Conservation (phyloP, 441 rosid genomes). For the Erodium moschatum region DNA sequence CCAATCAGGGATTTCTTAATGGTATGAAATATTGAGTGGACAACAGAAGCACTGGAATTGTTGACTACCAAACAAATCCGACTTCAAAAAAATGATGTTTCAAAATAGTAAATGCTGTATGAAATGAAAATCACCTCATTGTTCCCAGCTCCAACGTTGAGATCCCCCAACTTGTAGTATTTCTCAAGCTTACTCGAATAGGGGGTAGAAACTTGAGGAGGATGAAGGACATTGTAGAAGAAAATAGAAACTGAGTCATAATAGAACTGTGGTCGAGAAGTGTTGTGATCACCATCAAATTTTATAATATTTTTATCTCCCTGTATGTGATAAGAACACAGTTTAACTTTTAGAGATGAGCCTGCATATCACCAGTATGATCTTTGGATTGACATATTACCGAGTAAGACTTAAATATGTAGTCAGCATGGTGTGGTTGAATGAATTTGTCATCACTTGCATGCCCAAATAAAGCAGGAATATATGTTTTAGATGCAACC, state of each 20-base stretch:
- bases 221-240: conserved; percentile 80
- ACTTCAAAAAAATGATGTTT: neutral
- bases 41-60: too few species aligned
- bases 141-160: conserved; percentile 45
- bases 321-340: conserved; percentile 35
- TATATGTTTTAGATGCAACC: conserved; percentile 82
- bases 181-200: conserved; percentile 61
- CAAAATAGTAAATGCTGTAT: neutral
- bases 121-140: conserved; percentile 61
- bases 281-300: conserved; percentile 92
- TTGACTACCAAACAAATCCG: too few species aligned
- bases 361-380: neutral
- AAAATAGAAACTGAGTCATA: conserved; percentile 88
- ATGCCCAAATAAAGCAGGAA: conserved; percentile 88
- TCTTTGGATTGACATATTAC: conserved; percentile 8
- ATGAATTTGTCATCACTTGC: conserved; percentile 86
- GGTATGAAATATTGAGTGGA: neutral
- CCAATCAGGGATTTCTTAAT: neutral
- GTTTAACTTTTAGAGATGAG: conserved; percentile 11
- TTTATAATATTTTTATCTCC: conserved; percentile 89
- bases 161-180: conserved; percentile 60
- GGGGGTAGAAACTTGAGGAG: conserved; percentile 54
- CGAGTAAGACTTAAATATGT: conserved; percentile 31
- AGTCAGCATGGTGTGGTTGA: conserved; percentile 73
- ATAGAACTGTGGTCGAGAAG: conserved; percentile 82